These are phyloP conservation scores for Heliamphora pulchella DNA, from an alignment of 179 eudicot species.

Conservation along the genomic window DNA sequence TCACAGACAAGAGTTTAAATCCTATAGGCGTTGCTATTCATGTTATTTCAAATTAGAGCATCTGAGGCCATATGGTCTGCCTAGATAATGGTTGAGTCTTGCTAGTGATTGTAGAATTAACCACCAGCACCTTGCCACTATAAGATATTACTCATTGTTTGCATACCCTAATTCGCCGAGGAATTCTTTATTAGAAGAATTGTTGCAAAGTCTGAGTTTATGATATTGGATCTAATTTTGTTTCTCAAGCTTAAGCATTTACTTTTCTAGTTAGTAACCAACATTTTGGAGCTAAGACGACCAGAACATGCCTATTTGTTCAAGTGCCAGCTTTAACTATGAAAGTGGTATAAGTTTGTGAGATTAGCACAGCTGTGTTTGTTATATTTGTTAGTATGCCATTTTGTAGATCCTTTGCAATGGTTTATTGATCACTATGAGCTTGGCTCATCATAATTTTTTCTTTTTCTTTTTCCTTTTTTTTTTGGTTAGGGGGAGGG, in stretches of 20 bases:
- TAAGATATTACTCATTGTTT: background rate
- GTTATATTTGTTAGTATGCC: no score
- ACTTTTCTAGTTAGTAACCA: no score
- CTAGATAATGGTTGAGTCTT: background rate
- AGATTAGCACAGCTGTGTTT: background rate
- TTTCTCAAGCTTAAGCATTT: no score
- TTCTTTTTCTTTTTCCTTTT: no score
- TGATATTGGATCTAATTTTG: no score
- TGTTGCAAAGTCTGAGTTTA: background rate
- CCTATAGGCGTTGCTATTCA: background rate
- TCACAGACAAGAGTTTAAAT: background rate
- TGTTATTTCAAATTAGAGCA: background rate
- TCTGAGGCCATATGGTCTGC: background rate
- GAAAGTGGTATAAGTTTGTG: background rate
- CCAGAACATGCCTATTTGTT: no score
- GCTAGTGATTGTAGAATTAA: background rate
- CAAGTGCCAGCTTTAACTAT: background rate
- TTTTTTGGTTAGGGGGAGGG: no score
- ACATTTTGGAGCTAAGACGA: no score
- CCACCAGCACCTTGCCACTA: background rate
- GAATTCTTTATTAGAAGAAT: background rate
- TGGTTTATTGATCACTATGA: background rate
- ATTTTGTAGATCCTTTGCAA: background rate
- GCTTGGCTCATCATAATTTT: background rate
- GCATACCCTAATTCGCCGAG: background rate